Percentiles rank a stretch among this genome's conserved stretches.
These are phyloP conservation scores for Nepenthes alata DNA, from an alignment of 179 eudicot species.

Conservation along the genomic window DNA sequence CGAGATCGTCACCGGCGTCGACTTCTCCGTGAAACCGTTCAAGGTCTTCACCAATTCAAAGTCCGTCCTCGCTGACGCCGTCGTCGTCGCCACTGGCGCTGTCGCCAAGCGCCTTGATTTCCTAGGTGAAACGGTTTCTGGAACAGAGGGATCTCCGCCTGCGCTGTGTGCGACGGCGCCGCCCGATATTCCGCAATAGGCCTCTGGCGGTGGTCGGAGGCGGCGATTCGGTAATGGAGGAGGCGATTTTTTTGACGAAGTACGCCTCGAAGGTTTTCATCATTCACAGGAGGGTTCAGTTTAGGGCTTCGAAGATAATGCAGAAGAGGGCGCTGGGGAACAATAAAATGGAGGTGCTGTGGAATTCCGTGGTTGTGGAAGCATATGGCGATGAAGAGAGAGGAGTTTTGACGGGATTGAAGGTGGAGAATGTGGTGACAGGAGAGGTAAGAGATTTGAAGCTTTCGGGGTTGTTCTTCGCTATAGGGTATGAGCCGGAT, in stretches of 20 bases:
- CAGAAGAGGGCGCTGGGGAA: slow-evolving; percentile 57
- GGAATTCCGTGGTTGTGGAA: slow-evolving; percentile 65
- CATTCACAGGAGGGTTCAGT: slow-evolving; percentile 61
- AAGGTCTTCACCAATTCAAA: slow-evolving; percentile 28
- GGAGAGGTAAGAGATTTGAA: slow-evolving; percentile 69
- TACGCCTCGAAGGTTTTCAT: slow-evolving; percentile 81
- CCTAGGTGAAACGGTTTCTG: slow-evolving; percentile 37
- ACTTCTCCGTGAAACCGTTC: slow-evolving; percentile 46
- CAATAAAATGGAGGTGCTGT: slow-evolving; percentile 76
- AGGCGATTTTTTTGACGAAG: slow-evolving; percentile 70
- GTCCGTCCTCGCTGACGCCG: slow-evolving; percentile 67
- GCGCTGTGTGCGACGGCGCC: slow-evolving; percentile 97
- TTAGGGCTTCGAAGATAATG: slow-evolving; percentile 96
- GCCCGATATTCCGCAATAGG: slow-evolving; percentile 75
- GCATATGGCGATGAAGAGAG: slow-evolving; percentile 52
- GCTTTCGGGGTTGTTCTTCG: slow-evolving; percentile 86
- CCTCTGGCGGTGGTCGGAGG: slow-evolving; percentile 90
- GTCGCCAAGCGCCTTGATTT: slow-evolving; percentile 28
- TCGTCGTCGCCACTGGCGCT: slow-evolving; percentile 32
- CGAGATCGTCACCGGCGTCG: slow-evolving; percentile 60
- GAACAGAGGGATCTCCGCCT: slow-evolving; percentile 86
- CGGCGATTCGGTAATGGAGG: slow-evolving; percentile 98
- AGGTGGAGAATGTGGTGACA: slow-evolving; percentile 60
- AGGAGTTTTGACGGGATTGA: slow-evolving; percentile 56
- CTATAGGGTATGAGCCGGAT: slow-evolving; percentile 94